Conservation (phyloP, 208 protist genomes). For the Leishmania gerbilli region DNA sequence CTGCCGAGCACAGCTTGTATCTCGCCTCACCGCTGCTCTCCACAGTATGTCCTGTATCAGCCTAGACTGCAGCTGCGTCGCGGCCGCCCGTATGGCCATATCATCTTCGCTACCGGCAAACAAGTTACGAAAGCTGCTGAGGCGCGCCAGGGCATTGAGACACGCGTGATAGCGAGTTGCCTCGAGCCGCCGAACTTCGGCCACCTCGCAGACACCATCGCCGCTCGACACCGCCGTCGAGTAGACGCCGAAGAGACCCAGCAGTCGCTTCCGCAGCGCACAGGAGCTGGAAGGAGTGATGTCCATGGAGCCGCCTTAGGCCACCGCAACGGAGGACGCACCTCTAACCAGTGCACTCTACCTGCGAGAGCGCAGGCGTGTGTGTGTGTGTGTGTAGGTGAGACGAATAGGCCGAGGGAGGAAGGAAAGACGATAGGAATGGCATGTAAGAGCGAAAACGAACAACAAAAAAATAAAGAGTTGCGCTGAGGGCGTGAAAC, state of each 20-base stretch:
- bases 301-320: constrained; percentile 7
- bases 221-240: background rate
- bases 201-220: background rate
- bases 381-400: background rate
- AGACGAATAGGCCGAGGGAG: background rate
- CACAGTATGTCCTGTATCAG: constrained; percentile 12
- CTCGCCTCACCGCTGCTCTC: constrained; percentile 7
- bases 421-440: background rate
- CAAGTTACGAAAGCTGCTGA: constrained; percentile 18
- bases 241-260: constrained; percentile 18
- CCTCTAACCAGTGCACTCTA: background rate
- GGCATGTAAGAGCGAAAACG: background rate
- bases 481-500: background rate
- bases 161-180: constrained; percentile 7
- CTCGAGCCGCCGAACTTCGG: background rate
- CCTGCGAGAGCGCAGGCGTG: background rate
- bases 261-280: constrained; percentile 21
- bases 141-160: constrained; percentile 12
- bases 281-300: constrained; percentile 24
- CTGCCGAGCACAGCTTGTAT: background rate
- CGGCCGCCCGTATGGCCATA: constrained; percentile 7
- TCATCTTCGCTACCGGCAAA: constrained; percentile 25
- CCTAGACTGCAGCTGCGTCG: constrained; percentile 15
- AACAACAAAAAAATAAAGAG: background rate
- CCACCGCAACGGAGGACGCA: background rate